These are phyloP conservation scores for Tricharina praecox DNA, from an alignment of 495 filamentous ascomycete genomes.

Conservation along the genomic window DNA sequence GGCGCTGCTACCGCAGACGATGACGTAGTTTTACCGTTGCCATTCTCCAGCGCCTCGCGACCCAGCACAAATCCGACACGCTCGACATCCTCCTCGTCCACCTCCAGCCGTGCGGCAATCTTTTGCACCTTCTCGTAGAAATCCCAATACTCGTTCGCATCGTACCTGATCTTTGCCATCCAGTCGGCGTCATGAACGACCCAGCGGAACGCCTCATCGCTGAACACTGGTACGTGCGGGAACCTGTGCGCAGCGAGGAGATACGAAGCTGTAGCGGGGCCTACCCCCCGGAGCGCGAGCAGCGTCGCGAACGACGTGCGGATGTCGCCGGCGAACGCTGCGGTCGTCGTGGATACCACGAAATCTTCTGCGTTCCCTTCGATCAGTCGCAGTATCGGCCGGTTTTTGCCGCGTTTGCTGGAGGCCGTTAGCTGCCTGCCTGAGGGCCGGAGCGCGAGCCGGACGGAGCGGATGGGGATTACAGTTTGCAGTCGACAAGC, in stretches of 20 bases:
- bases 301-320: constrained; percentile 4
- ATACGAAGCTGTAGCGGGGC: constrained; percentile 37
- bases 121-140: constrained; percentile 26
- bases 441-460: neutral
- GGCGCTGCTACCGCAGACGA: constrained; percentile 5
- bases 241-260: constrained; percentile 30
- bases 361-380: constrained; percentile 26
- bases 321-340: constrained; percentile 15
- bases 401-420: constrained; percentile 37
- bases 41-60: constrained; percentile 22
- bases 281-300: constrained; percentile 32
- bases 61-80: constrained; percentile 30
- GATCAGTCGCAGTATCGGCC: constrained; percentile 32
- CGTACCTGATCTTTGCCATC: constrained; percentile 35
- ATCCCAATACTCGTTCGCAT: constrained; percentile 31
- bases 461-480: neutral
- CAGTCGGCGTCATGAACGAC: constrained; percentile 30
- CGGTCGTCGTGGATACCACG: constrained; percentile 23
- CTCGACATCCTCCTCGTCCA: constrained; percentile 27
- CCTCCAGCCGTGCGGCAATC: constrained; percentile 25
- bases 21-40: too few species aligned
- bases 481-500: constrained; percentile 28
- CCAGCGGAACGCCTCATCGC: constrained; percentile 37
- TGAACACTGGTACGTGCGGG: constrained; percentile 33
- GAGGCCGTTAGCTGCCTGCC: neutral